Conservation (phyloP, 371 early-diverging fungal genomes). For the Saksenaea vasiformis region DNA sequence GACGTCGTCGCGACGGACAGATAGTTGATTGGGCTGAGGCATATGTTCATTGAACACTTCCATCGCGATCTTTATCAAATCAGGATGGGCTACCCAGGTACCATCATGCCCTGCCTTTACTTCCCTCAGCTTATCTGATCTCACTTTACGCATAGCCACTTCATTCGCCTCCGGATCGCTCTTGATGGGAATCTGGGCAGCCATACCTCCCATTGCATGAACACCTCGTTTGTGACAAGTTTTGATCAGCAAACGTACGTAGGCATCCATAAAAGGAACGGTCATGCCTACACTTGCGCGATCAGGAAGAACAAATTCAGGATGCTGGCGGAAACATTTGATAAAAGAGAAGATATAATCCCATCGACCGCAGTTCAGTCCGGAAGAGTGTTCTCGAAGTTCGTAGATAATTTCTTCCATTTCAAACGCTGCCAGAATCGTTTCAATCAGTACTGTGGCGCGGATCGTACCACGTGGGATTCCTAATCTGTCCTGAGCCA, state of each 20-base stretch:
- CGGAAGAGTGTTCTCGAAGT: slow-evolving; percentile 94
- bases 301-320: slow-evolving; percentile 85
- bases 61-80: slow-evolving; percentile 84
- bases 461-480: slow-evolving; percentile 95
- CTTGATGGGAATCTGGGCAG: slow-evolving; percentile 96
- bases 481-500: slow-evolving; percentile 86
- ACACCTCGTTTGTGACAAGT: slow-evolving; percentile 96
- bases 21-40: slow-evolving; percentile 95
- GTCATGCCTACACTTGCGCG: slow-evolving; percentile 90
- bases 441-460: slow-evolving; percentile 94
- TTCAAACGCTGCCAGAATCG: slow-evolving; percentile 93
- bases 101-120: slow-evolving; percentile 94
- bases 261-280: slow-evolving; percentile 94
- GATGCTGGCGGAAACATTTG: slow-evolving; percentile 89
- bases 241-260: slow-evolving; percentile 87
- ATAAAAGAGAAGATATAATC: slow-evolving; percentile 96
- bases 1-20: slow-evolving; percentile 89
- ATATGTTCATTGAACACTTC: slow-evolving; percentile 92
- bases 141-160: slow-evolving; percentile 88
- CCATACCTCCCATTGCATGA: slow-evolving; percentile 99
- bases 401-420: slow-evolving; percentile 99
- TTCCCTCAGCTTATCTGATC: slow-evolving; percentile 91
- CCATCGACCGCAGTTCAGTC: slow-evolving; percentile 98
- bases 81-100: slow-evolving; percentile 98
- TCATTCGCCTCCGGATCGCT: slow-evolving; percentile 82